phyloP scores from a whole-genome alignment of 257 asterid genomes.

The Coffea canephora region DNA sequence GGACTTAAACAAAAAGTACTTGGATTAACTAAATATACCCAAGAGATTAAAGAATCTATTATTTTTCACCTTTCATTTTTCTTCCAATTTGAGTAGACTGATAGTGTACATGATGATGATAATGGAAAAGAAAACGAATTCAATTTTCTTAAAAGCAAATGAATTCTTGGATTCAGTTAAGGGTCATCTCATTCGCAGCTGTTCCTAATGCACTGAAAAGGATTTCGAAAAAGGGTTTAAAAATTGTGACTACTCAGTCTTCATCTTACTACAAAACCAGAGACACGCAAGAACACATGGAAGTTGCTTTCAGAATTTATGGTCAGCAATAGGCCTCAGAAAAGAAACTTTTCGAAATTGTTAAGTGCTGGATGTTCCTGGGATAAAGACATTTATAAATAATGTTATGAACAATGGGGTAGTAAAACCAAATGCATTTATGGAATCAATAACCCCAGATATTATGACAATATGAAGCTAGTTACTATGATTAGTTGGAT shows the following conservation, averaged over 20 bases:
- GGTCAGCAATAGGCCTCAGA: not conserved
- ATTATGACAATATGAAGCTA: not conserved
- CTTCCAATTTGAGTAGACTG: not conserved
- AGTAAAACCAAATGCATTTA: not conserved
- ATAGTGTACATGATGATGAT: not conserved
- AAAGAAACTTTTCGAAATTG: not conserved
- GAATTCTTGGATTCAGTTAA: not conserved
- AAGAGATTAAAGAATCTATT: too few species aligned
- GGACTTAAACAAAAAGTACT: too few species aligned
- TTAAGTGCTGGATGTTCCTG: not conserved
- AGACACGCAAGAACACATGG: not conserved
- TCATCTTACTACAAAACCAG: not conserved
- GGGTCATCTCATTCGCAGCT: not conserved
- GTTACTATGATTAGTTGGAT: not conserved
- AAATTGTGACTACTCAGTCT: not conserved
- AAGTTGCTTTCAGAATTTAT: not conserved
- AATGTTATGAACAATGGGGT: not conserved
- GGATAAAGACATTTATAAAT: not conserved
- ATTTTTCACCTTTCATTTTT: too few species aligned
- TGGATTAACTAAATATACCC: not conserved
- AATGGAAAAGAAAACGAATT: too few species aligned
- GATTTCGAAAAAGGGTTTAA: not conserved
- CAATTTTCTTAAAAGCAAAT: not conserved
- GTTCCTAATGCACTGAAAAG: not conserved
- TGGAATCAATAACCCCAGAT: not conserved